Percentiles rank a stretch among this genome's conserved stretches.
Conservation (phyloP, 768 basidiomycete genomes). For the Erythrobasidium yunnanense region DNA sequence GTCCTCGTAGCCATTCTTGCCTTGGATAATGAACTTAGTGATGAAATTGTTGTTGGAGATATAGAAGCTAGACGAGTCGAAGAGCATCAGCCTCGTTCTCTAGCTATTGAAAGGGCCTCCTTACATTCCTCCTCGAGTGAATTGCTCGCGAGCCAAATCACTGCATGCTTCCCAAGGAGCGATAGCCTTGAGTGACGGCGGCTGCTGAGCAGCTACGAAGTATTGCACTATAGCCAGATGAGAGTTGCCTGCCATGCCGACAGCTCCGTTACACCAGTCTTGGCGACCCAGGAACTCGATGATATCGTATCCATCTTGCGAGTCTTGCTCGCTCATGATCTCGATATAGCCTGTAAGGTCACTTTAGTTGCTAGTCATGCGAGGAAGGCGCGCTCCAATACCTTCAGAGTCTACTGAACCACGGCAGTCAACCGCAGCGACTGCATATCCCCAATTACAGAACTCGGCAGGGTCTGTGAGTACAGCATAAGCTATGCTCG, state of each 20-base stretch:
- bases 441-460: too few species aligned
- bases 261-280: not conserved
- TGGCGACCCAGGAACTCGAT: not conserved
- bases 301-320: not conserved
- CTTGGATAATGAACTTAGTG: not conserved
- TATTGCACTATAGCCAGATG: not conserved
- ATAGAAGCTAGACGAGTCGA: not conserved
- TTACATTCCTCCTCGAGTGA: not conserved
- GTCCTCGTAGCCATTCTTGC: not conserved
- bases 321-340: too few species aligned
- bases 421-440: too few species aligned
- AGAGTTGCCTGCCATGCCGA: not conserved
- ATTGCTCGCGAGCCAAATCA: not conserved
- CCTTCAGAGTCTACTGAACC: too few species aligned
- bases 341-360: too few species aligned
- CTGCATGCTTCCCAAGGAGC: not conserved
- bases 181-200: not conserved
- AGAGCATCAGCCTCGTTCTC: too few species aligned
- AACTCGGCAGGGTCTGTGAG: too few species aligned
- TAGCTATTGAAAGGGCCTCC: too few species aligned
- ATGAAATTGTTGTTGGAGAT: not conserved
- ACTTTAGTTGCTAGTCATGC: too few species aligned
- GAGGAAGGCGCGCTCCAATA: too few species aligned
- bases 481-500: too few species aligned
- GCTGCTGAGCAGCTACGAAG: not conserved